These are phyloP conservation scores for Coniosporium tulheliwenetii DNA, from an alignment of 2,329 filamentous ascomycete species.

Conservation along the genomic window DNA sequence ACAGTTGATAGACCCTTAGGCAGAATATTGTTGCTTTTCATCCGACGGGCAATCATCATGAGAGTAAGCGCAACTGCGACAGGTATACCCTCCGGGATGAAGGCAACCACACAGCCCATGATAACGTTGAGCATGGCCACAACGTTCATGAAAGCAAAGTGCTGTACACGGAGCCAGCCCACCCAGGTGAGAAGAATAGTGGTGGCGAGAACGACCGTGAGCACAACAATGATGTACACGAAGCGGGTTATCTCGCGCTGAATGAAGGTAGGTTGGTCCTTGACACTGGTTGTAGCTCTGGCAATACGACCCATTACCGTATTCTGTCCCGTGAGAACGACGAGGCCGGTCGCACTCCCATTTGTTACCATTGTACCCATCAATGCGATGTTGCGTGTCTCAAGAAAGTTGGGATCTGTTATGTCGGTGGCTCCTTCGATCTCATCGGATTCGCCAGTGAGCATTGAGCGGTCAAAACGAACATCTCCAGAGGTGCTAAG, in stretches of 20 bases:
- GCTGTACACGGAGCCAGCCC: constrained; percentile 23
- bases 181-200: constrained; percentile 31
- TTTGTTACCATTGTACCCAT: constrained; percentile 29
- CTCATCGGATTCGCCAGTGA: constrained; percentile 28
- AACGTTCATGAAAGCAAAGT: constrained; percentile 23
- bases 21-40: constrained; percentile 27
- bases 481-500: constrained; percentile 25
- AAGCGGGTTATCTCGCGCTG: constrained; percentile 29
- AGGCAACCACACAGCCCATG: constrained; percentile 23
- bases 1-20: constrained; percentile 27
- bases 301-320: constrained; percentile 29
- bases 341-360: constrained; percentile 23
- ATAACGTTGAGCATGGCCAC: constrained; percentile 30
- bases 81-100: constrained; percentile 15
- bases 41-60: constrained; percentile 26
- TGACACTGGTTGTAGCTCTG: constrained; percentile 19
- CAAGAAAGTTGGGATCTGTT: constrained; percentile 26
- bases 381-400: constrained; percentile 27
- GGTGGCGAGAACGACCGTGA: constrained; percentile 23
- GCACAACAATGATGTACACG: constrained; percentile 24
- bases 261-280: constrained; percentile 24
- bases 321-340: constrained; percentile 23
- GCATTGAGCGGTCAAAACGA: constrained; percentile 25
- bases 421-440: constrained; percentile 24
- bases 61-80: constrained; percentile 17